Conservation (phyloP, 2,329 filamentous ascomycete genomes). For the Alternaria incomplexa region DNA sequence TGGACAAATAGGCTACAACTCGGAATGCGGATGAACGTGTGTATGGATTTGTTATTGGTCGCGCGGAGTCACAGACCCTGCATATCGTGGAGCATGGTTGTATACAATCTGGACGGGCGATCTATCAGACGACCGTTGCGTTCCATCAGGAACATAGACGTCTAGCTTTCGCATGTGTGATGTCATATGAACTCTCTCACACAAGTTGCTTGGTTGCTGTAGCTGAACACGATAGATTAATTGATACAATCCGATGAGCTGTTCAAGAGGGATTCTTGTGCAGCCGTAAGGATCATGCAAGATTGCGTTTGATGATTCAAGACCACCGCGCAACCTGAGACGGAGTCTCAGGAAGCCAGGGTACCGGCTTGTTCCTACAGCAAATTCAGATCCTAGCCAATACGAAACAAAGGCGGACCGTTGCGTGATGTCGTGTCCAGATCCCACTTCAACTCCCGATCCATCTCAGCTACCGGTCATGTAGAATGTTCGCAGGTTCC, state of each 20-base stretch:
- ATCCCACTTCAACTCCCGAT: background rate
- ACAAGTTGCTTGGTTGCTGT: background rate
- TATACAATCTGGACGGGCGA: background rate
- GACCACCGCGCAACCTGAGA: background rate
- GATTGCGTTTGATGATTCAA: constrained; percentile 1
- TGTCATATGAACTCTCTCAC: background rate
- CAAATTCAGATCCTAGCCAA: background rate
- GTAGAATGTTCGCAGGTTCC: background rate
- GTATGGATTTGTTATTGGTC: background rate
- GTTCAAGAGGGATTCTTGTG: background rate
- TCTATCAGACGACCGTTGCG: background rate
- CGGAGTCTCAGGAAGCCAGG: background rate
- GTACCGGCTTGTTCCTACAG: background rate
- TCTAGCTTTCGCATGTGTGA: background rate
- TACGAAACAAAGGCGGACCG: background rate
- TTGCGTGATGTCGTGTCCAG: background rate
- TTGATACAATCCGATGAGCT: background rate
- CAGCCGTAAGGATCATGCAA: background rate
- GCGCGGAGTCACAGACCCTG: background rate
- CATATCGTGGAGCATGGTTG: background rate
- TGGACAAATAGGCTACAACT: background rate
- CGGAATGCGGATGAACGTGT: background rate
- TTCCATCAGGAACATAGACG: background rate
- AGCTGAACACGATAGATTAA: background rate
- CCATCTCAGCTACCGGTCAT: background rate